phyloP scores from a whole-genome alignment of 1,284 basidiomycete species.

The Tilletia indica region DNA sequence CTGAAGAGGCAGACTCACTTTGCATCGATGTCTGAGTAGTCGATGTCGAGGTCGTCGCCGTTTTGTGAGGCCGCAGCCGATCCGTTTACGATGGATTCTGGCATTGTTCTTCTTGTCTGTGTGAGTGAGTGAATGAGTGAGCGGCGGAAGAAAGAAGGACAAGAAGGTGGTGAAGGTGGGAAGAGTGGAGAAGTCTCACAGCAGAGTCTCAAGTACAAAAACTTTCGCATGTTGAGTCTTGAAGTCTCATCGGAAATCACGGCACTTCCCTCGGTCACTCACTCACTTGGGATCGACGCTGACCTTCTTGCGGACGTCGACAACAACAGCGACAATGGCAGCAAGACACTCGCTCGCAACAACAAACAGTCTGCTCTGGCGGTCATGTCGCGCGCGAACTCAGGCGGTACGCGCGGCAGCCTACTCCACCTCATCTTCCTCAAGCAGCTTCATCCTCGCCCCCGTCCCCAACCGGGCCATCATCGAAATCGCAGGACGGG shows the following conservation, averaged over 20 bases:
- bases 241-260: not conserved
- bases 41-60: conserved; percentile 70
- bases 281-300: too few species aligned
- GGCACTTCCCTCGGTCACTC: not conserved
- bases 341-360: too few species aligned
- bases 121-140: not conserved
- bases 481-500: conserved; percentile 75
- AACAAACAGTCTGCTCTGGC: too few species aligned
- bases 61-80: conserved; percentile 13
- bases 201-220: not conserved
- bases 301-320: too few species aligned
- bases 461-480: conserved; percentile 55
- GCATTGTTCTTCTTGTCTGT: not conserved
- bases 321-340: too few species aligned
- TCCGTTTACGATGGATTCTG: conserved; percentile 4
- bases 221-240: not conserved
- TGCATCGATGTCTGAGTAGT: conserved; percentile 90
- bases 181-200: not conserved
- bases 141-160: not conserved
- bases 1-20: conserved; percentile 63
- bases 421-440: not conserved
- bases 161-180: conserved; percentile 4
- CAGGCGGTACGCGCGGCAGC: not conserved
- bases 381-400: not conserved
- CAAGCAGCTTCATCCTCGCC: conserved; percentile 23